Base-by-base conservation (phyloP, 805 yeast species). In the Danielia reshetovae region DNA sequence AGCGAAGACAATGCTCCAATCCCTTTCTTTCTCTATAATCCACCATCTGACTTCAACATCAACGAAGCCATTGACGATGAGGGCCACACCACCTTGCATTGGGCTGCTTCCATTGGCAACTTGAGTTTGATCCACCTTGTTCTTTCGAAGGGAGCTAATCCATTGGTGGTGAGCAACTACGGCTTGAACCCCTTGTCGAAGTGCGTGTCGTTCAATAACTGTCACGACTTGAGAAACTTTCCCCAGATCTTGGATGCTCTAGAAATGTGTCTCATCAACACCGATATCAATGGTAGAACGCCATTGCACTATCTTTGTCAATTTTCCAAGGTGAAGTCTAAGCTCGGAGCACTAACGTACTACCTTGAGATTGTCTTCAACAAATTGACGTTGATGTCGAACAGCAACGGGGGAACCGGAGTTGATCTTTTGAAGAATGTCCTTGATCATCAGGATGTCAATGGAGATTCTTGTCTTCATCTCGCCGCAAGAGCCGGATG, bases 21-120 rank as follows among this genome's bases (percentile, higher is more conserved):
- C 18, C 95, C 95, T 0, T 76, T 72, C 16, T 79, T 84, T 50
- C 62, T 85, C 11, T 62, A 72, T 24, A 70, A 77, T 45, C 81
- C 86, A 0, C 79, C 84, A 2, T 67, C 72, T 16, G 81, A 75
- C 35, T 80, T 83, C 48, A 77, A 84, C 45, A 72, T 85, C 41
- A 63, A 79, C 54, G 85, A 83, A 34, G 79, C 87, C 4, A 85
- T 93, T 17, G 98, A 93, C 55, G 89, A 85, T 39, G 97, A 93
- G 53, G 94, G 96, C 1, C 94, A 93, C 54, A 85, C 96, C 0
- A 83, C 95, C 2, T 79, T 93, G 47, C 98, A 93, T 60, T 93
- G 97, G 97, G 95, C 97, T 0, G 87, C 97, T 40, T 84, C 97
- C 1, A 87, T 93, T 75, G 98, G 97, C 3, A 85, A 81, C 54